Conservation (phyloP, 352 stramenopile genomes). For the Phytophthora uliginosa region DNA sequence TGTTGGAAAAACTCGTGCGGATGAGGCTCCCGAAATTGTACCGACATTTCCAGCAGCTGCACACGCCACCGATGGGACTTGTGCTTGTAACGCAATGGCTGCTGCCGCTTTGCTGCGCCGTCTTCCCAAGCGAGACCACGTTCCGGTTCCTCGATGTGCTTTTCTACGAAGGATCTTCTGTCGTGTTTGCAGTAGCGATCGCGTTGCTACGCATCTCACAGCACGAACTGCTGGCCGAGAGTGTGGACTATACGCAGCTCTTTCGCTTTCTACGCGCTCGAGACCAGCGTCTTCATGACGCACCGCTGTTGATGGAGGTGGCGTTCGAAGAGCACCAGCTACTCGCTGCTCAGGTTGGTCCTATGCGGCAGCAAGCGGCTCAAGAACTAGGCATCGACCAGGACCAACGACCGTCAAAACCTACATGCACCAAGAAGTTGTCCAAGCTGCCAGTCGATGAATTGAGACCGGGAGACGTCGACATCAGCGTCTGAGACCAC, state of each 20-base stretch:
- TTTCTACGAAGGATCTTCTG: constrained; percentile 59
- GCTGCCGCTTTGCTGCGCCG: constrained; percentile 68
- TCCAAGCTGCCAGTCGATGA: constrained; percentile 17
- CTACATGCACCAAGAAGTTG: constrained; percentile 1
- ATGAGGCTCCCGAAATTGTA: constrained; percentile 62
- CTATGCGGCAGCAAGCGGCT: constrained; percentile 19
- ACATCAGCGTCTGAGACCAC: constrained; percentile 8
- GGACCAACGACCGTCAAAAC: constrained; percentile 1
- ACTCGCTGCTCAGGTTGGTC: constrained; percentile 26
- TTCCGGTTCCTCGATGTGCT: constrained; percentile 74
- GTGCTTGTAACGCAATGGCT: constrained; percentile 78
- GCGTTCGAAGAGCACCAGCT: constrained; percentile 59
- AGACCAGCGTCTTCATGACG: constrained; percentile 70
- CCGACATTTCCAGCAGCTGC: constrained; percentile 67
- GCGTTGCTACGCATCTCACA: constrained; percentile 68
- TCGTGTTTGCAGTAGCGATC: constrained; percentile 67
- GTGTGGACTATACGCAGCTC: constrained; percentile 75
- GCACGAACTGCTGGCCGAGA: constrained; percentile 58
- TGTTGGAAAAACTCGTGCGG: constrained; percentile 63
- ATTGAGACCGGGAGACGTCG: constrained; percentile 26
- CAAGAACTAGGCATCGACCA: constrained; percentile 24
- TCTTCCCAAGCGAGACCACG: constrained; percentile 72
- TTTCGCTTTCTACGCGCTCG: constrained; percentile 71
- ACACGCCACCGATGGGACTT: constrained; percentile 62
- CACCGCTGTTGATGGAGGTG: constrained; percentile 67